Conservation (phyloP, 2,329 filamentous ascomycete genomes). For the Colletotrichum eremochloae region DNA sequence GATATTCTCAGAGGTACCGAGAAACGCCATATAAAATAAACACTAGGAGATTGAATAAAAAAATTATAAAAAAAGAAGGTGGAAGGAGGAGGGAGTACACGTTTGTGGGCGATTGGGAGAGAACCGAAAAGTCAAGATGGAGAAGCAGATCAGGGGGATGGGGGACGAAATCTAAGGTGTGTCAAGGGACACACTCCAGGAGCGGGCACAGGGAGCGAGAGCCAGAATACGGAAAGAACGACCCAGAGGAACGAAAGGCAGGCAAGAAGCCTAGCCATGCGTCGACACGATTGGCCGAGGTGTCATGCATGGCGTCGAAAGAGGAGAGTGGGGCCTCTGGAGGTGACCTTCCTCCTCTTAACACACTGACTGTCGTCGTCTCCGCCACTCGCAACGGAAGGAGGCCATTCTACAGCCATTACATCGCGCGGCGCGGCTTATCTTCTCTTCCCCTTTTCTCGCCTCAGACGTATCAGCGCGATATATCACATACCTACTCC, state of each 20-base stretch:
- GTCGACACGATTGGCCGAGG: slow-evolving; percentile 12
- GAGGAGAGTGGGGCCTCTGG: slow-evolving; percentile 33
- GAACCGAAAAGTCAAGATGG: slow-evolving; percentile 16
- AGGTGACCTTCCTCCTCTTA: slow-evolving; percentile 7
- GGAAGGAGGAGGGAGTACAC: background rate
- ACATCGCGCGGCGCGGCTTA: background rate
- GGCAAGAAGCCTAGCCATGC: background rate
- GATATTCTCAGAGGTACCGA: background rate
- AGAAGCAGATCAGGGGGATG: slow-evolving; percentile 8
- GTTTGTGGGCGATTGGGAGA: background rate
- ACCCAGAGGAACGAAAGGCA: background rate
- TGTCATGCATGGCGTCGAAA: slow-evolving; percentile 29
- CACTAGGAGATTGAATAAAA: background rate
- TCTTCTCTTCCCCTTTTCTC: background rate
- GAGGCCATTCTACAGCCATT: background rate
- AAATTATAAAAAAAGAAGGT: background rate
- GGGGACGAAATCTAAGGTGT: slow-evolving; percentile 2
- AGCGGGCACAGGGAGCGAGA: background rate
- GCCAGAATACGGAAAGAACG: background rate
- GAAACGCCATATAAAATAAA: background rate
- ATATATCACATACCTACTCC: background rate
- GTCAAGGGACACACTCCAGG: slow-evolving; percentile 6
- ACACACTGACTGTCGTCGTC: slow-evolving; percentile 1
- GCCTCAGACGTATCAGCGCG: background rate
- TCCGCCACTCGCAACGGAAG: background rate